phyloP scores from a whole-genome alignment of 1,284 basidiomycete species.

The Takashimella tepidaria region DNA sequence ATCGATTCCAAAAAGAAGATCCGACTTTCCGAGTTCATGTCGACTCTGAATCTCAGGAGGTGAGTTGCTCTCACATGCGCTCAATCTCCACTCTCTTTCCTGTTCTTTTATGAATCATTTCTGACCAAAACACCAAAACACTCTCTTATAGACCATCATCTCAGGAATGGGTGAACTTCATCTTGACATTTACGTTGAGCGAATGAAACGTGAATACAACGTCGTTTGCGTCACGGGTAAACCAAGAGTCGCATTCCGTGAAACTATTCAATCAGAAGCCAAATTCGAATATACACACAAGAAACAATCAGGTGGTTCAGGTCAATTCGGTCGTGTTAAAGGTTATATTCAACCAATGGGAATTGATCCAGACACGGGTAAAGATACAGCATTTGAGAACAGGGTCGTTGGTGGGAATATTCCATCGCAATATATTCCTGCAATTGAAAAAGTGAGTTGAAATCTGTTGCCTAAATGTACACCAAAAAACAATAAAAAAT shows the following conservation, averaged over 20 bases:
- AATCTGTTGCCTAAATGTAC: no score
- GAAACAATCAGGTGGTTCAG: constrained; percentile 97
- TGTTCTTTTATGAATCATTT: no score
- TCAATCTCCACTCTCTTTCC: constrained; percentile 1
- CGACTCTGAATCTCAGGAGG: constrained; percentile 90
- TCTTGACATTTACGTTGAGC: constrained; percentile 98
- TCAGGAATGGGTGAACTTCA: constrained; percentile 99
- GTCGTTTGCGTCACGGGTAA: constrained; percentile 91
- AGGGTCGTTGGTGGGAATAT: constrained; percentile 89
- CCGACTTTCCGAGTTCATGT: constrained; percentile 98
- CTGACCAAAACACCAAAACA: no score
- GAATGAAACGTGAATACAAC: constrained; percentile 97
- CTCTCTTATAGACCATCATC: constrained; percentile 85
- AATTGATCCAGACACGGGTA: constrained; percentile 68
- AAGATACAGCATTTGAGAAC: constrained; percentile 84
- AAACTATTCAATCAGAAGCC: constrained; percentile 78
- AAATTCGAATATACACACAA: constrained; percentile 93
- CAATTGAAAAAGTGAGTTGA: constrained; percentile 74
- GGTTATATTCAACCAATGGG: constrained; percentile 92
- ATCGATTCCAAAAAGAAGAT: constrained; percentile 98
- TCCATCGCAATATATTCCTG: constrained; percentile 87
- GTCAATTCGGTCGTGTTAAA: constrained; percentile 91
- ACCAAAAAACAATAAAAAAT: no score
- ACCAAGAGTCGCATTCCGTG: constrained; percentile 94
- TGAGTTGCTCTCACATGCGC: constrained; percentile 31